Base-by-base conservation (phyloP, 2,329 filamentous ascomycete genomes). In the Monosporascus sp. region DNA sequence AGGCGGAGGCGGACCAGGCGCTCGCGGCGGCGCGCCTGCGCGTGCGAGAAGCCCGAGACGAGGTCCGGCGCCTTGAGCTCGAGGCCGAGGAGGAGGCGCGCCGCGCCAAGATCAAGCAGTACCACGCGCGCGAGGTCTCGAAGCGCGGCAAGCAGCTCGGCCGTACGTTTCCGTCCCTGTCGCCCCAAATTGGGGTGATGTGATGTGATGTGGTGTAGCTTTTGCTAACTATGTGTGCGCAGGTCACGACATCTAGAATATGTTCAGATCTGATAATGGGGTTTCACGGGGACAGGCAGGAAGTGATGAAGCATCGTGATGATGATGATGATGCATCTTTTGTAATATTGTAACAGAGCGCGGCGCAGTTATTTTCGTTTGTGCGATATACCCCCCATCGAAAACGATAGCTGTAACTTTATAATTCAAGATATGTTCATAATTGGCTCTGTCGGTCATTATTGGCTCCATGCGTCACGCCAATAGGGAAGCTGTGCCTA, bases 141-240 rank as follows among this genome's bases (percentile, higher is more conserved):
- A 88, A 86, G 80, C 76, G 84, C 50, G 85, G 82, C n/a, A 83
- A 85, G 69, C 77, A 80, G n/a, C 78, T 88, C 54, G 85, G 86
- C 52, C 81, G 85, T 87, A 75, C 73, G 81, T 83, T 18, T 20
- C 17, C 38, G 14, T 17, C 41, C 11, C 22, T 20, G 7, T 11
- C 20, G 14, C 43, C 22, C 25, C 7, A 1, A 17, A 9, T 39
- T 44, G 9, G 38, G 24, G 15, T 41, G 15, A 18, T 39, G 15
- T 39, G 17, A 39, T 39, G 9, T 2, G 9, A 31, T 39, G 18
- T 18, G 5, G 5, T 5, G 27, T 14, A 35, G 31, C 31, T 14
- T 35, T 35, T 35, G 11, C 31, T 35, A 35, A 35, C 11, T 35
- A 35, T 35, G 9, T 35, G 31, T 35, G 31, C 31, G 9, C 31